Percentiles rank a stretch among this genome's conserved stretches.
Conservation (phyloP, 2,329 filamentous ascomycete species). For the Capronia coronata region DNA sequence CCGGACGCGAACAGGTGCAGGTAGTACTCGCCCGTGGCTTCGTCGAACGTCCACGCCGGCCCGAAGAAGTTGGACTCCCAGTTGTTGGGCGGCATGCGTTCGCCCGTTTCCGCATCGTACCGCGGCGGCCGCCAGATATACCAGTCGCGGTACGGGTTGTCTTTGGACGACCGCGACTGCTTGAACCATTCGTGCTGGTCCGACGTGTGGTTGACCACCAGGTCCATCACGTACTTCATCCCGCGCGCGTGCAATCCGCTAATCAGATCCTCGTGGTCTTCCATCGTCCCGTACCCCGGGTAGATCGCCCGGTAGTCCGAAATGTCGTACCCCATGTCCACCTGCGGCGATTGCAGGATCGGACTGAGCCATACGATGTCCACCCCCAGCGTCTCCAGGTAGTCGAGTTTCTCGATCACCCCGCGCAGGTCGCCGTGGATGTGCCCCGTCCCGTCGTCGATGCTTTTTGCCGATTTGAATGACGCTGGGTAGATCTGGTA, state of each 20-base stretch:
- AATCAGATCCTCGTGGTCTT: slow-evolving; percentile 43
- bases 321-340: slow-evolving; percentile 48
- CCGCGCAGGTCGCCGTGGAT: slow-evolving; percentile 61
- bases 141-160: slow-evolving; percentile 62
- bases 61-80: slow-evolving; percentile 48
- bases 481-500: slow-evolving; percentile 57
- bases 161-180: slow-evolving; percentile 55
- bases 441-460: slow-evolving; percentile 39
- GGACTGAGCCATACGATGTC: slow-evolving; percentile 54
- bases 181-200: slow-evolving; percentile 56
- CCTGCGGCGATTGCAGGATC: slow-evolving; percentile 49
- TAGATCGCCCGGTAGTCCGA: slow-evolving; percentile 41
- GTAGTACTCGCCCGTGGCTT: slow-evolving; percentile 65
- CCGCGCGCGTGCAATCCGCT: slow-evolving; percentile 38
- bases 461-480: slow-evolving; percentile 42
- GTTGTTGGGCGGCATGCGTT: slow-evolving; percentile 66
- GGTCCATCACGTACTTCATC: slow-evolving; percentile 47
- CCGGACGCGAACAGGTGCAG: slow-evolving; percentile 67
- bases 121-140: slow-evolving; percentile 54
- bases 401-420: slow-evolving; percentile 60
- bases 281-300: slow-evolving; percentile 43
- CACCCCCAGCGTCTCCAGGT: slow-evolving; percentile 55
- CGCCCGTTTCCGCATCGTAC: slow-evolving; percentile 49
- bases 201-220: slow-evolving; percentile 43
- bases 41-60: slow-evolving; percentile 55